Evolutionary conservation across 441 rosid species (phyloP).

Genomic region (Erodium moschatum): DNA sequence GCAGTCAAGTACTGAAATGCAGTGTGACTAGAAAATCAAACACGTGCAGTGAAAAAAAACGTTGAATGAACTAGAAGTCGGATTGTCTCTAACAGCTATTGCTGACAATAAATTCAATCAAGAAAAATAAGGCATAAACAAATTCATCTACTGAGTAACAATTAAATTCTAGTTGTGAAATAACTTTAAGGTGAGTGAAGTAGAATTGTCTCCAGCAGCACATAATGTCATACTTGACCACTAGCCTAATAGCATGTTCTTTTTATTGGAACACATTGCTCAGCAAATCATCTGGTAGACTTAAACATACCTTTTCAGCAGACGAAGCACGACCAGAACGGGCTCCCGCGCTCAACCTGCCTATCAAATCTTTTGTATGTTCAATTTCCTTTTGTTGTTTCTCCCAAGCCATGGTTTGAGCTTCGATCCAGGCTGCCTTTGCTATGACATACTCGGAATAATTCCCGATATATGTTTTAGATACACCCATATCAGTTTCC

Average conservation of each 20-base stretch:
- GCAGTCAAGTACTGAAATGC: not conserved
- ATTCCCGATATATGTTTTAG: conserved; percentile 71
- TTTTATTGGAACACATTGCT: not conserved
- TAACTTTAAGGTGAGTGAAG: not conserved
- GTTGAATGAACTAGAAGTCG: not conserved
- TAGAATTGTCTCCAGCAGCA: too few species aligned
- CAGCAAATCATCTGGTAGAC: not conserved
- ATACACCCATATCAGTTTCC: conserved; percentile 91
- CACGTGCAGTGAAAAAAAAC: not conserved
- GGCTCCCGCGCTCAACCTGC: conserved; percentile 68
- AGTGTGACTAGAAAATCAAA: conserved; percentile 9
- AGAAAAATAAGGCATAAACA: not conserved
- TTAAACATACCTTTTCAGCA: conserved; percentile 66
- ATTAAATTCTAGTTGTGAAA: not conserved
- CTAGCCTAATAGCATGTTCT: not conserved
- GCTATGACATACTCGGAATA: conserved; percentile 71
- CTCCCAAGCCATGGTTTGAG: conserved; percentile 81
- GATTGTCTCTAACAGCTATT: not conserved
- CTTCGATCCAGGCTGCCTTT: conserved; percentile 68
- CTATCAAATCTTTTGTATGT: conserved; percentile 60
- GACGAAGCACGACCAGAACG: conserved; percentile 91
- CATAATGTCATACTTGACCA: not conserved
- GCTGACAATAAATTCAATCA: not conserved
- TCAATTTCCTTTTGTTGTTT: conserved; percentile 87
- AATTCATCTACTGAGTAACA: not conserved